phyloP scores from a whole-genome alignment of 257 asterid species.

The Solanum okadae region DNA sequence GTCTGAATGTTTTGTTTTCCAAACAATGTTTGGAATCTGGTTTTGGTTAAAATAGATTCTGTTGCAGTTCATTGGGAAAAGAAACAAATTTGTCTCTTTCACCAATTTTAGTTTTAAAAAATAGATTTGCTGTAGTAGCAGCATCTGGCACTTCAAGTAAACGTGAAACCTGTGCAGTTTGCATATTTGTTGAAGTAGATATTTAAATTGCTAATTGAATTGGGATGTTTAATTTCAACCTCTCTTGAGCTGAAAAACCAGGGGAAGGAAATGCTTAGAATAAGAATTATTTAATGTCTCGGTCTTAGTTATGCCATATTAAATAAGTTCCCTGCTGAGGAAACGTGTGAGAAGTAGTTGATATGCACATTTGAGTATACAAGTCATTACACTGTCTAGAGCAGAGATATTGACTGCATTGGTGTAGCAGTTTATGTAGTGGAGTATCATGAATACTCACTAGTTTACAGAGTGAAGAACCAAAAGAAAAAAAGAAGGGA shows the following conservation, averaged over 20 bases:
- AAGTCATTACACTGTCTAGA: background rate
- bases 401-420: background rate
- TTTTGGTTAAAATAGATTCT: background rate
- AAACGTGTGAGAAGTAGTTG: background rate
- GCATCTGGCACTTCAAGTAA: background rate
- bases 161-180: background rate
- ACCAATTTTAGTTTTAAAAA: background rate
- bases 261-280: background rate
- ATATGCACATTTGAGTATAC: background rate
- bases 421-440: background rate
- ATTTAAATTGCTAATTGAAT: background rate
- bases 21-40: background rate
- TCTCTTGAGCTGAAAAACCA: background rate
- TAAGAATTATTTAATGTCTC: background rate
- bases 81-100: background rate
- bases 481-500: background rate
- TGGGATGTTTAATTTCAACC: background rate
- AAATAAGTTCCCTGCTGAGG: background rate
- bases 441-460: background rate
- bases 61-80: background rate
- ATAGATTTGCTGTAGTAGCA: background rate
- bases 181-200: background rate
- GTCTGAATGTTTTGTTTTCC: background rate
- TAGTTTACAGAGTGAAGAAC: background rate
- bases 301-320: background rate